Conservation (phyloP, 306 rosid genomes). For the Fragaria iinumae region DNA sequence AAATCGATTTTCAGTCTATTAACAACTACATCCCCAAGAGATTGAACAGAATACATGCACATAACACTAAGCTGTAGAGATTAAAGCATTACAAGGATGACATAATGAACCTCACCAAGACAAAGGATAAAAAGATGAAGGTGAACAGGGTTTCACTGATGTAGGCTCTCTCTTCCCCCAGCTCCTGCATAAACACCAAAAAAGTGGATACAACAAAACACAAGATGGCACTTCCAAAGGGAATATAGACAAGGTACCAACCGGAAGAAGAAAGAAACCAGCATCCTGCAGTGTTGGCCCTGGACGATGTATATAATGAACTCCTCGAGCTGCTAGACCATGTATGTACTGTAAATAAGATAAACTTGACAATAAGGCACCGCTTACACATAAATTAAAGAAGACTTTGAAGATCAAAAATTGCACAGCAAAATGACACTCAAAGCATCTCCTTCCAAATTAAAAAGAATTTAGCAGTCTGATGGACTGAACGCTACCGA, state of each 20-base stretch:
- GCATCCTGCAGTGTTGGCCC: constrained; percentile 90
- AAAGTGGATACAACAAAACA: constrained; percentile 8
- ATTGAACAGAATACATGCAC: constrained; percentile 16
- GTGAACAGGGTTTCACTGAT: constrained; percentile 87
- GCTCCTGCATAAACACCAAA: constrained; percentile 56
- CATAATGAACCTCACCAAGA: constrained; percentile 57
- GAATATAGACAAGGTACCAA: constrained; percentile 26
- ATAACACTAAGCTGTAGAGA: background rate
- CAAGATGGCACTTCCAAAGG: constrained; percentile 14
- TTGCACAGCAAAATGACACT: constrained; percentile 6
- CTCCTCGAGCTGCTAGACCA: constrained; percentile 96
- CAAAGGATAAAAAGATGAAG: constrained; percentile 70
- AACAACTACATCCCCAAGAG: background rate
- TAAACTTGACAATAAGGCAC: constrained; percentile 16
- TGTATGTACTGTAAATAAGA: constrained; percentile 72
- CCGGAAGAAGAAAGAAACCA: constrained; percentile 87
- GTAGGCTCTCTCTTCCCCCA: constrained; percentile 82
- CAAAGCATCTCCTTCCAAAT: background rate
- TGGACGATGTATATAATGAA: constrained; percentile 90
- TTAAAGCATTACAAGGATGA: constrained; percentile 5
- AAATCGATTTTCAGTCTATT: background rate
- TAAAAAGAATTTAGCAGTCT: background rate
- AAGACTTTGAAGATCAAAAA: background rate
- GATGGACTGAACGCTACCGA: background rate
- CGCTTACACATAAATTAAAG: background rate